Evolutionary conservation across 352 stramenopile genomes (phyloP), one percentile per base, ranked within the genome.

Genomic region (Phytophthora litchii): DNA sequence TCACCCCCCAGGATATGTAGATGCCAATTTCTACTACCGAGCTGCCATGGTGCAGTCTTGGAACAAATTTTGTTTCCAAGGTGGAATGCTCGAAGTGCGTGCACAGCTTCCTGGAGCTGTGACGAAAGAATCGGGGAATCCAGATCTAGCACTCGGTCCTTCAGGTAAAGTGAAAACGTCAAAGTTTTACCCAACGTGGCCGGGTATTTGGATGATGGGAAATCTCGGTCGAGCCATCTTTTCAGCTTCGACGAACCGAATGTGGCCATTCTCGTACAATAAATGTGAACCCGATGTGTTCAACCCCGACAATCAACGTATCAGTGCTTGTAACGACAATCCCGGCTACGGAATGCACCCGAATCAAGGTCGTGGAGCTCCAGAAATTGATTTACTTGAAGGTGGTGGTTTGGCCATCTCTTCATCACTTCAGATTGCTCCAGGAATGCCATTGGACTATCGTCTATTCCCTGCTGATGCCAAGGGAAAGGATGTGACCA

Each of bases 261-360:
- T 98, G 62, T 99, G 96, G 96, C 96, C 96, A 0, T 99, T 94
- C 78, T 97, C 85, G 40, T 99, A 97, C 64, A 72, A 98, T 58
- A 72, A 67, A 21, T 99, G 96, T 53, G 83, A 98, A 52, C 60
- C 71, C 0, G 64, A 72, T 1, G 44, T 79, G 12, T 86, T 90
- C 45, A 74, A 71, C 20, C 55, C 72, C 1, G 53, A 53, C 11
- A 89, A 89, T 57, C 83, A 93, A 43, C 75, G 80, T 9, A 93
- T 93, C 54, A 96, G 66, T 20, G 95, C 88, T 1, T 99, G 96
- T 59, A 88, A 98, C 35, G 58, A 72, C 13, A 75, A 83, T 38
- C 92, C 95, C 31, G 93, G 97, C 59, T 97, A 83, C 72, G 93
- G 92, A 0, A 54, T 98, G 60, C 74, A 97, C 75, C 67, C 83